Base-by-base conservation (phyloP, 306 rosid genomes). In the Sophora flavescens region DNA sequence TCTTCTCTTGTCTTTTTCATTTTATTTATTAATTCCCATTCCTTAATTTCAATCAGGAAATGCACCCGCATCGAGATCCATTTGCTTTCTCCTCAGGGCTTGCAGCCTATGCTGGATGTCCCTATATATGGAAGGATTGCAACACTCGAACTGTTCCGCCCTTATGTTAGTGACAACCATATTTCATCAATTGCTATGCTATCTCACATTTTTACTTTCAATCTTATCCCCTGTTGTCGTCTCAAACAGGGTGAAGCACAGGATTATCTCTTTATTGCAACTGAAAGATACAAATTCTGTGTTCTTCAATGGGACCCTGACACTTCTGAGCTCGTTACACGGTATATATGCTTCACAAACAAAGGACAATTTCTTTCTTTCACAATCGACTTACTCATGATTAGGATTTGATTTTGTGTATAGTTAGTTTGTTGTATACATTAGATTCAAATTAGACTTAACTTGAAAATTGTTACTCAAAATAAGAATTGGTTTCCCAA, bases 101-200 rank as follows among this genome's bases (percentile, higher is more conserved):
- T 92, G 78, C 90, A 95, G 97, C 91, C 97, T 36, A 74, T 95
- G 84, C 64, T 95, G 88, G 99, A 95, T 33, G 99, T 95, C 52
- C 99, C 99, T 0, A 90, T 95, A 72, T 92, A 95, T 70, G 99
- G 99, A 68, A 83, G 99, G 80, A 95, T 95, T 76, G 99, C 99
- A 1, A 95, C 99, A 5, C 89, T 95, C 33, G 92, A 92, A 82
- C 97, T 95, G 76, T 95, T 95, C 73, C 96, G 99, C 35, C 96
- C 99, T 80, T 97, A 95, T 70, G 99, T 92, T 74, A 92, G 93
- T 33, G 0, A 5, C 48, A 62, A 35, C 6, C 8, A 0, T 41
- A 13, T 36, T 56, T 41, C 13, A 59, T 45, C 32, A 63, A 17
- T 57, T 82, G 2, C 9, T 65, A 15, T 82, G 2, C 9, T 65